phyloP scores from a whole-genome alignment of 305 asterid genomes.

The Solanum hybrid region DNA sequence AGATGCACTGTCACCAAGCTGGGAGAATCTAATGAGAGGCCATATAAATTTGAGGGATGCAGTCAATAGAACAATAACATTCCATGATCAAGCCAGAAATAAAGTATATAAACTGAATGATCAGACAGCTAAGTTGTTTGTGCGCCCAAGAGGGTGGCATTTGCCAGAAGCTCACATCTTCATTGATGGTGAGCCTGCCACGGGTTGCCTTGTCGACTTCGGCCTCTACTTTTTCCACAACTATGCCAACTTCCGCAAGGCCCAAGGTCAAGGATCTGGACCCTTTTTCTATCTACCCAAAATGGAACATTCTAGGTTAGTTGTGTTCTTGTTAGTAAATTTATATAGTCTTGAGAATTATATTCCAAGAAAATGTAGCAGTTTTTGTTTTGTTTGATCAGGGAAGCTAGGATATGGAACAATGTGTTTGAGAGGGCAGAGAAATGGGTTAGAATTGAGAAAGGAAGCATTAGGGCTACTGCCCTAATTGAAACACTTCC shows the following conservation, averaged over 20 bases:
- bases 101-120: conserved; percentile 61
- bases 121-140: conserved; percentile 72
- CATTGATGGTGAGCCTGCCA: conserved; percentile 81
- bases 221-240: conserved; percentile 91
- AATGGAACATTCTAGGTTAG: conserved; percentile 83
- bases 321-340: background rate
- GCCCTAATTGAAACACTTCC: conserved; percentile 87
- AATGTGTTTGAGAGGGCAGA: conserved; percentile 65
- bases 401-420: conserved; percentile 92
- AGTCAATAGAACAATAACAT: conserved; percentile 64
- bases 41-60: conserved; percentile 83
- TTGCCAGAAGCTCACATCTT: conserved; percentile 82
- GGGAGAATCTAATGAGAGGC: conserved; percentile 84
- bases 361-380: background rate
- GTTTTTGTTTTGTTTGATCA: conserved; percentile 12
- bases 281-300: conserved; percentile 96
- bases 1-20: conserved; percentile 81
- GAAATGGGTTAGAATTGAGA: conserved; percentile 49
- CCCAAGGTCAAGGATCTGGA: conserved; percentile 66
- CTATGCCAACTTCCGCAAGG: conserved; percentile 40
- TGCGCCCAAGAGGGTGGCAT: conserved; percentile 96
- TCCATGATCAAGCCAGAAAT: conserved; percentile 58
- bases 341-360: background rate
- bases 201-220: conserved; percentile 70
- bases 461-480: conserved; percentile 80